These are phyloP conservation scores for Populus trichocarpa DNA, from an alignment of 441 rosid genomes.

Conservation along the genomic window DNA sequence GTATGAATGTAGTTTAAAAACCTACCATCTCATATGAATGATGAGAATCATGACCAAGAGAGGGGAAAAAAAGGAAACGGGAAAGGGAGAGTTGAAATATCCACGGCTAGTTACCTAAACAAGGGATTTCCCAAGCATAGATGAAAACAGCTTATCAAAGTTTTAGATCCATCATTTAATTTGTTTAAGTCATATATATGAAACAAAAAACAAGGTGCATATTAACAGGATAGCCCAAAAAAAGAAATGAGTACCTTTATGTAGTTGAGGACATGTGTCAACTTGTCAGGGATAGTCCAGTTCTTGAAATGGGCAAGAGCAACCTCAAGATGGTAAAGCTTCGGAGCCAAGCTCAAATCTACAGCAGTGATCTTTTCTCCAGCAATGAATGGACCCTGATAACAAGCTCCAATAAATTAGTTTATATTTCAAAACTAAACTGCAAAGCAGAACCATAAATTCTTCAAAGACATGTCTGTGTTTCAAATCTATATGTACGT, in stretches of 20 bases:
- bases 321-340: slow-evolving; percentile 77
- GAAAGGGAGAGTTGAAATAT: not conserved
- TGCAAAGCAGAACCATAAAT: not conserved
- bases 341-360: slow-evolving; percentile 87
- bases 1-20: too few species aligned
- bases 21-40: too few species aligned
- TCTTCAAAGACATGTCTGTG: not conserved
- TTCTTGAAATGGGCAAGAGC: slow-evolving; percentile 86
- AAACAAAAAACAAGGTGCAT: not conserved
- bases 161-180: not conserved
- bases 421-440: not conserved
- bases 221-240: not conserved
- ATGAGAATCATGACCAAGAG: not conserved
- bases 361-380: slow-evolving; percentile 66
- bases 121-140: not conserved
- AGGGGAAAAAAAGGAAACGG: too few species aligned
- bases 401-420: slow-evolving; percentile 14
- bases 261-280: slow-evolving; percentile 59
- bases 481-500: slow-evolving; percentile 29
- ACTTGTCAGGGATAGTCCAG: slow-evolving; percentile 65
- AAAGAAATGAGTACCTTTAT: slow-evolving; percentile 37
- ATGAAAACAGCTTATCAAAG: not conserved
- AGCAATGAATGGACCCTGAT: slow-evolving; percentile 76
- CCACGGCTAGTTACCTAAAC: not conserved
- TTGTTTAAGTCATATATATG: not conserved